Base-by-base conservation (phyloP, 495 filamentous ascomycete genomes). In the Penicillium nucicola region DNA sequence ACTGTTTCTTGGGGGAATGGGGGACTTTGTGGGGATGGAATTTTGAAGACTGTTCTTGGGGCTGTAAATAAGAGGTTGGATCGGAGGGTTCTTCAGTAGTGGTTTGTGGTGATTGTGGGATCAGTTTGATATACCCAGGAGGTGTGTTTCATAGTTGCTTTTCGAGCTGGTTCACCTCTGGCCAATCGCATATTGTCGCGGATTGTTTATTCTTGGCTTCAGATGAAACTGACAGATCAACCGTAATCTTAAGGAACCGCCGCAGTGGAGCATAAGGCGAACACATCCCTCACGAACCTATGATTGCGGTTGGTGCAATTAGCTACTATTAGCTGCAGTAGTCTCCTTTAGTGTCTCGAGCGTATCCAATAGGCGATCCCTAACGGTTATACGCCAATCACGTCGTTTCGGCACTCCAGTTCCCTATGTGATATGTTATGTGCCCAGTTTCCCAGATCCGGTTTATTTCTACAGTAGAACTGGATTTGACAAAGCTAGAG, bases 31-130 rank as follows among this genome's bases (percentile, higher is more conserved):
- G 84, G 76, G 0, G 84, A 92, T 4, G 84, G 81, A 0, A 87
- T 97, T 47, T 64, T 97, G 48, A 97, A 97, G 69, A 79, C 79
- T 44, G 89, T 95, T 2, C 71, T 96, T 13, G 90, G 90, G 6
- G 82, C 84, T 10, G 87, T 92, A 12, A 77, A 87, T 58, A 69
- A 69, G 56, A 67, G 56, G 48, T 54, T 68, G 50, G 70, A 73
- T 56, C 42, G 57, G 36, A 57, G 37, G 48, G 36, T 59, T 42
- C 47, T 34, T 14, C 52, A 48, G 53, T 30, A 5, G 15, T 55
- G 20, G 20, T n/a, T n/a, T n/a, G n/a, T n/a, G n/a, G n/a, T n/a
- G n/a, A n/a, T n/a, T n/a, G n/a, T n/a, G n/a, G n/a, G n/a, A n/a
- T n/a, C 25, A 9, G 25, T 28, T 28, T 28, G 6, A 28, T 5